Base-by-base conservation (phyloP, 495 filamentous ascomycete genomes). In the Annulohypoxylon stygium region DNA sequence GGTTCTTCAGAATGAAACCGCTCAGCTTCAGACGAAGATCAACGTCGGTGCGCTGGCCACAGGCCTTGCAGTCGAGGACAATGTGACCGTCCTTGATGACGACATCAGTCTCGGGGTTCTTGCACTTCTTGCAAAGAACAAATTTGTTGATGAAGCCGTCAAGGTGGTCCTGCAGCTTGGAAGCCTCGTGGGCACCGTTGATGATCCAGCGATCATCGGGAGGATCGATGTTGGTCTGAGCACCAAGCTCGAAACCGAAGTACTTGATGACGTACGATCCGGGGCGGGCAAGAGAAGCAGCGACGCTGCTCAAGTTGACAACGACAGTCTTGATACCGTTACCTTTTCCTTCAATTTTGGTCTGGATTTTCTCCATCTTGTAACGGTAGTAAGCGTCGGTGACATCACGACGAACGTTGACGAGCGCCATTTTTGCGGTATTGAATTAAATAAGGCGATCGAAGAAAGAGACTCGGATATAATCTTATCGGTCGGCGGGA, bases 191-290 rank as follows among this genome's bases (percentile, higher is more conserved):
- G 70, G 96, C 93, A 81, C 96, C 96, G 84, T 99, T 99, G 87
- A 99, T 98, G 84, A 99, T 99, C 93, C 97, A 99, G 77, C 96
- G 96, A 81, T 99, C 96, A 83, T 99, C 96, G 37, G 93, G 88
- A 61, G 96, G 96, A 82, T 97, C 96, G 70, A 91, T 95, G 82
- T 97, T 99, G 84, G 97, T 97, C 84, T 98, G 96, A 65, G 96
- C 96, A 78, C 96, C 96, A 18, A 99, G 90, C 83, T 99, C 96
- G 78, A 99, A 99, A 69, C 97, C 96, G 79, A 99, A 99, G 87
- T 97, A 99, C 86, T 99, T 99, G 90, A 99, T 98, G 77, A 99
- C 89, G 78, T 97, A 97, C 73, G 92, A 86, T 65, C 95, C 93
- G 70, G 95, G 94, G 78, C 96, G 96, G 76, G 92, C 93, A 73